These are phyloP conservation scores for Endothia cerciana DNA, from an alignment of 2,329 filamentous ascomycete species.

Conservation along the genomic window DNA sequence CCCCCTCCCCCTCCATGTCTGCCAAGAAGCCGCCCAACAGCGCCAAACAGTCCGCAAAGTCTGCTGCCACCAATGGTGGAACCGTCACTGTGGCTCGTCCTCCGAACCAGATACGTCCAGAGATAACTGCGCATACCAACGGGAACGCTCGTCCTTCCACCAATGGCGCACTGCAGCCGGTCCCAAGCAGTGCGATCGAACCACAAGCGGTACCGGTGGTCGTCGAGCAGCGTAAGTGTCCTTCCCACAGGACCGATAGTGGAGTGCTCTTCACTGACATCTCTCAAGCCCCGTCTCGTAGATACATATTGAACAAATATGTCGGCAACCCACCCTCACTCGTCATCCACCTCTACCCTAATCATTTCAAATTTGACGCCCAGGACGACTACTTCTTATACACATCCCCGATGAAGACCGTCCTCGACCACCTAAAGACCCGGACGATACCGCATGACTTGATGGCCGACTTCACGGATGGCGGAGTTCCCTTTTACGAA, in stretches of 20 bases:
- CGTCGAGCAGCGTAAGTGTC: conserved; percentile 46
- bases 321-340: conserved; percentile 76
- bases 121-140: conserved; percentile 38
- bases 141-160: conserved; percentile 19
- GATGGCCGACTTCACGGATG: conserved; percentile 73
- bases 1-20: conserved; percentile 61
- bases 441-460: conserved; percentile 89
- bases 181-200: conserved; percentile 19
- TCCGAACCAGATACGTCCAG: conserved; percentile 62
- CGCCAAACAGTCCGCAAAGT: conserved; percentile 55
- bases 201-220: conserved; percentile 36
- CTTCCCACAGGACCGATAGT: background rate
- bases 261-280: conserved; percentile 16
- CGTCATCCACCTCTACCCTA: conserved; percentile 81
- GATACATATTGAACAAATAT: conserved; percentile 43
- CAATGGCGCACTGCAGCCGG: conserved; percentile 24
- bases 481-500: conserved; percentile 84
- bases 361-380: conserved; percentile 88
- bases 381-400: conserved; percentile 93
- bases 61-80: conserved; percentile 47
- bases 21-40: conserved; percentile 55
- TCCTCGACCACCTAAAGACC: conserved; percentile 75
- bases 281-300: conserved; percentile 31
- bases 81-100: conserved; percentile 54
- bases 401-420: conserved; percentile 84